Percentiles rank a stretch among this genome's conserved stretches.
These are phyloP conservation scores for Setomelanomma holmii DNA, from an alignment of 2,329 filamentous ascomycete species.

Conservation along the genomic window DNA sequence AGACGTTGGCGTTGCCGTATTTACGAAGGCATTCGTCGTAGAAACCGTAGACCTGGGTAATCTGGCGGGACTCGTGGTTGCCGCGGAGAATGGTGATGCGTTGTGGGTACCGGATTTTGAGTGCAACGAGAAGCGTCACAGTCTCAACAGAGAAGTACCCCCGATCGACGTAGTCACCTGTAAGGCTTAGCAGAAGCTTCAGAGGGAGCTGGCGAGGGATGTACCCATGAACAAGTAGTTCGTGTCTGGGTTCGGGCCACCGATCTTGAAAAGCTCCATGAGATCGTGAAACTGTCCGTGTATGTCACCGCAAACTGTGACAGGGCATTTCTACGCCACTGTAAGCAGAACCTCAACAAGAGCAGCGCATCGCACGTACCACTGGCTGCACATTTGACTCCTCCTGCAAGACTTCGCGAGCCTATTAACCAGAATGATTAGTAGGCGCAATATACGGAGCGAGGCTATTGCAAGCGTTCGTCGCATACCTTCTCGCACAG, in stretches of 20 bases:
- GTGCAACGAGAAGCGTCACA: constrained; percentile 90
- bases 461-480: background rate
- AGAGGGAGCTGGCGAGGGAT: constrained; percentile 2
- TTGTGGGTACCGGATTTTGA: constrained; percentile 97
- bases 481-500: constrained; percentile 88
- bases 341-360: constrained; percentile 20
- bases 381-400: constrained; percentile 99
- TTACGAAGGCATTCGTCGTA: constrained; percentile 81
- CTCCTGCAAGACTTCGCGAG: constrained; percentile 93
- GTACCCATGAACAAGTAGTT: constrained; percentile 99
- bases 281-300: constrained; percentile 98
- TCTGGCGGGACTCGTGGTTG: constrained; percentile 81
- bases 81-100: constrained; percentile 98
- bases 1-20: constrained; percentile 78
- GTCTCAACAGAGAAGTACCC: constrained; percentile 99
- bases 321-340: constrained; percentile 80
- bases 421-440: constrained; percentile 59
- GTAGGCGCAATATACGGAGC: constrained; percentile 4
- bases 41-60: constrained; percentile 80
- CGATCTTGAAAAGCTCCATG: constrained; percentile 99
- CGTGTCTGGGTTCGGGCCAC: constrained; percentile 95
- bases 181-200: constrained; percentile 21
- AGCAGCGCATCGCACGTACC: constrained; percentile 63
- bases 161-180: constrained; percentile 97
- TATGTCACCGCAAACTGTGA: constrained; percentile 98